Base-by-base conservation (phyloP, 1,139 yeast species). In the Sugiyamaella novakii region DNA sequence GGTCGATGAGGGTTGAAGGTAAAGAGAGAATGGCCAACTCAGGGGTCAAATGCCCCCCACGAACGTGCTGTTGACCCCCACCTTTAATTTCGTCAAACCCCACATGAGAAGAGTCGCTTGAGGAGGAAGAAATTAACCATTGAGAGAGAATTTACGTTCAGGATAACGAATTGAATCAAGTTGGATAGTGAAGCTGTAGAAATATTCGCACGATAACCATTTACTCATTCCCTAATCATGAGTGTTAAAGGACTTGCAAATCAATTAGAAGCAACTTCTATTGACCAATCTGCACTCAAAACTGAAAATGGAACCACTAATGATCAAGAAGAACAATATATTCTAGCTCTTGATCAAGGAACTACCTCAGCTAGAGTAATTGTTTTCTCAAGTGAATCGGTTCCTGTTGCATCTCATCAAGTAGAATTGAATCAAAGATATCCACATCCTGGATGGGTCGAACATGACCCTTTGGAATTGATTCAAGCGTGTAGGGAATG, bases 351-450 rank as follows among this genome's bases (percentile, higher is more conserved):
- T 47, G 97, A 89, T 66, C 88, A 88, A 47, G 98, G 98, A 39
- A 89, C 98, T 39, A 91, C 98, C 1, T 87, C 95, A 18, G 87
- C 96, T n/a, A 77, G 98, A 60, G 92, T 88, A 44, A 89, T 91
- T 54, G 74, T 88, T 47, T 91, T 91, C 71, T 76, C 81, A 60
- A 78, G 78, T 56, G 73, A 74, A 44, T 96, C 96, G 27, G 75
- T 76, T 57, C 95, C 89, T 58, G 75, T 87, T 31, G 89, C 95
- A 50, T 84, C 84, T 60, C 91, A 87, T 67, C 98, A 91, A 70
- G 87, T 87, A 54, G 96, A 89, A 67, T 87, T 71, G 47, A 64
- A 61, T 35, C 74, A 69, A 55, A 59, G 60, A 49, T 64, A 66
- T 49, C 75, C 74, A 10, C 58, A 63, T 35, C 73, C 74, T 1